Conservation (phyloP, 768 basidiomycete species). For the Imleria badia region DNA sequence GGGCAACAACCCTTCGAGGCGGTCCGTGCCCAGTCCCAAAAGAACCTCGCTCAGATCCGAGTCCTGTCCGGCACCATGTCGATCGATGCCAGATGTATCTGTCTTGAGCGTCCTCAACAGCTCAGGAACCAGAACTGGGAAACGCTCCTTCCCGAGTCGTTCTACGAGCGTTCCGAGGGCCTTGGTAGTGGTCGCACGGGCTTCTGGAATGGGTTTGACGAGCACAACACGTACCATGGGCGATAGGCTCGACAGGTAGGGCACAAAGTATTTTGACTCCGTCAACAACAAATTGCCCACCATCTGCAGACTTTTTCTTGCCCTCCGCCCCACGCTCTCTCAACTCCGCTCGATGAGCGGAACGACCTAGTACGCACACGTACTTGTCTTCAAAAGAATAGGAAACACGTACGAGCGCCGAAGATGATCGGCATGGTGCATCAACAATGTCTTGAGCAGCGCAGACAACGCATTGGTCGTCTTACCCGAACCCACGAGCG, state of each 20-base stretch:
- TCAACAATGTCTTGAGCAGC: slow-evolving; percentile 91
- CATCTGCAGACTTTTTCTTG: slow-evolving; percentile 95
- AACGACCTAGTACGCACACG: slow-evolving; percentile 81
- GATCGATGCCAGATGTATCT: slow-evolving; percentile 92
- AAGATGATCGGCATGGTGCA: slow-evolving; percentile 97
- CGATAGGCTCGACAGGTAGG: slow-evolving; percentile 84
- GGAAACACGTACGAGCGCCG: slow-evolving; percentile 71
- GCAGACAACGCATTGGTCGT: slow-evolving; percentile 80
- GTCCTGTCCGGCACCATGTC: slow-evolving; percentile 98
- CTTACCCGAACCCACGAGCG: slow-evolving; percentile 92
- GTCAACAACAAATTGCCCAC: slow-evolving; percentile 95
- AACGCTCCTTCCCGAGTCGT: slow-evolving; percentile 88
- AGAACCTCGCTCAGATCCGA: slow-evolving; percentile 92
- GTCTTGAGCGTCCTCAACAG: slow-evolving; percentile 86
- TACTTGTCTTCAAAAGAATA: too few relatives aligned
- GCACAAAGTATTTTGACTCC: slow-evolving; percentile 89
- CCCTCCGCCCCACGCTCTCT: slow-evolving; percentile 90
- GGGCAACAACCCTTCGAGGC: slow-evolving; percentile 89
- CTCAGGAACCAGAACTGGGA: slow-evolving; percentile 93
- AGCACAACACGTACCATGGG: slow-evolving; percentile 94
- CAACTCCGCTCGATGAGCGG: slow-evolving; percentile 94
- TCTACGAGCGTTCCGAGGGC: slow-evolving; percentile 96
- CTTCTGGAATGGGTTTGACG: slow-evolving; percentile 96
- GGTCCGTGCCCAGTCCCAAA: slow-evolving; percentile 95
- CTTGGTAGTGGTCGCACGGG: slow-evolving; percentile 95